Evolutionary conservation across 371 early-diverging fungal genomes (phyloP).

Genomic region (Mortierella sp.): DNA sequence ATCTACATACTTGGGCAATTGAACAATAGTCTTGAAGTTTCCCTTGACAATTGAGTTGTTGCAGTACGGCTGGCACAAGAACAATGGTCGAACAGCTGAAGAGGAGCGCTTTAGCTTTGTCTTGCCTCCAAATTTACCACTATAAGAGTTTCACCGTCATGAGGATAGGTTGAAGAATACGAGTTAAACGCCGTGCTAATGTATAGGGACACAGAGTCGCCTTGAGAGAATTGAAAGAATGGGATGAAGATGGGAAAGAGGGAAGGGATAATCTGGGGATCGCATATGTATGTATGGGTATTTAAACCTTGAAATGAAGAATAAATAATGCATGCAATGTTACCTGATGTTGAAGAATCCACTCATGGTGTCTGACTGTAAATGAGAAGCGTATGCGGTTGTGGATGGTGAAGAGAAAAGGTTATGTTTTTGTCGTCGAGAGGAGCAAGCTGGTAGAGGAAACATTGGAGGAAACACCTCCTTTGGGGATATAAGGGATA

Average conservation of each 20-base stretch:
- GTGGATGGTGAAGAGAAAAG: conserved; percentile 2
- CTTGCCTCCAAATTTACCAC: conserved; percentile 55
- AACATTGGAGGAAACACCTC: not conserved
- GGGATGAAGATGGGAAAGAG: not conserved
- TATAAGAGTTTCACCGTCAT: not conserved
- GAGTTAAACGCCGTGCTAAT: no score
- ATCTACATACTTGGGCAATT: conserved; percentile 91
- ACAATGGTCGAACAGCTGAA: conserved; percentile 73
- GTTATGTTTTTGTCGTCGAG: not conserved
- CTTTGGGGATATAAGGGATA: no score
- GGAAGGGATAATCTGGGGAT: not conserved
- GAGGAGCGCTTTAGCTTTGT: conserved; percentile 61
- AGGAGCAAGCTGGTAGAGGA: not conserved
- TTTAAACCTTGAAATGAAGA: not conserved
- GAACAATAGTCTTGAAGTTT: conserved; percentile 88
- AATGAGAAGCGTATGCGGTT: not conserved
- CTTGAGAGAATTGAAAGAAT: not conserved
- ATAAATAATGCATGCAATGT: not conserved
- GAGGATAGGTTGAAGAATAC: not conserved
- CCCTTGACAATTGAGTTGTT: conserved; percentile 91
- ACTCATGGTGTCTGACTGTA: conserved; percentile 33
- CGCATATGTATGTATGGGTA: not conserved
- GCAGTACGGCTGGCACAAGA: conserved; percentile 81
- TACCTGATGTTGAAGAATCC: conserved; percentile 55
- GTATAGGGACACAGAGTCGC: no score